These are phyloP conservation scores for Cryomyces antarcticus DNA, from an alignment of 495 filamentous ascomycete species.

Conservation along the genomic window DNA sequence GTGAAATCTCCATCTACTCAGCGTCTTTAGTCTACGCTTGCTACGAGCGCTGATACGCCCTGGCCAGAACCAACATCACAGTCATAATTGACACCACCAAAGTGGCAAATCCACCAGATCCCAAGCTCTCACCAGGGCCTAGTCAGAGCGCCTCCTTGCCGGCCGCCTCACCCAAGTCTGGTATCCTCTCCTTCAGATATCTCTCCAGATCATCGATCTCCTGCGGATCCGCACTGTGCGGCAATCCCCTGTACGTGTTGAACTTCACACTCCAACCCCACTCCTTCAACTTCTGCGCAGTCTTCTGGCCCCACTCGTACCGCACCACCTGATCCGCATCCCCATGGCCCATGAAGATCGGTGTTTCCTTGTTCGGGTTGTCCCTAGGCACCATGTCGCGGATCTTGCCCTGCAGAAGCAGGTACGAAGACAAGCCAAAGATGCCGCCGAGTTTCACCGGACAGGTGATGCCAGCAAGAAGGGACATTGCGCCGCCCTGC, in stretches of 20 bases:
- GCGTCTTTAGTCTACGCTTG: no score
- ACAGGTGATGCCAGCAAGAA: conserved; percentile 49
- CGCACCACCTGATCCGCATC: conserved; percentile 50
- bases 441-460: conserved; percentile 67
- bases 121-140: no score
- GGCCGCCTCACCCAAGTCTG: conserved; percentile 8
- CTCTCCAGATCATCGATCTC: conserved; percentile 73
- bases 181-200: conserved; percentile 46
- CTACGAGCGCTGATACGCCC: no score
- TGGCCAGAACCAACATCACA: no score
- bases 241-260: conserved; percentile 54
- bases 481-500: conserved; percentile 37
- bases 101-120: no score
- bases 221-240: conserved; percentile 52
- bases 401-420: conserved; percentile 55
- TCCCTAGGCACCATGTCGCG: conserved; percentile 40
- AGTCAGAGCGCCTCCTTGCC: no score
- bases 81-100: no score
- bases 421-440: conserved; percentile 65
- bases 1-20: no score
- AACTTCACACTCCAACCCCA: conserved; percentile 53
- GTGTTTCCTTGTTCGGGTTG: conserved; percentile 55
- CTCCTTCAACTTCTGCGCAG: conserved; percentile 38
- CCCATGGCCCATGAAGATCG: conserved; percentile 79
- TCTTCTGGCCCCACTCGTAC: conserved; percentile 42